A percentile compares a stretch with the other conserved stretches of the same genome.
phyloP scores from a whole-genome alignment of 2,329 filamentous ascomycete species.

The Neurospora sp. region DNA sequence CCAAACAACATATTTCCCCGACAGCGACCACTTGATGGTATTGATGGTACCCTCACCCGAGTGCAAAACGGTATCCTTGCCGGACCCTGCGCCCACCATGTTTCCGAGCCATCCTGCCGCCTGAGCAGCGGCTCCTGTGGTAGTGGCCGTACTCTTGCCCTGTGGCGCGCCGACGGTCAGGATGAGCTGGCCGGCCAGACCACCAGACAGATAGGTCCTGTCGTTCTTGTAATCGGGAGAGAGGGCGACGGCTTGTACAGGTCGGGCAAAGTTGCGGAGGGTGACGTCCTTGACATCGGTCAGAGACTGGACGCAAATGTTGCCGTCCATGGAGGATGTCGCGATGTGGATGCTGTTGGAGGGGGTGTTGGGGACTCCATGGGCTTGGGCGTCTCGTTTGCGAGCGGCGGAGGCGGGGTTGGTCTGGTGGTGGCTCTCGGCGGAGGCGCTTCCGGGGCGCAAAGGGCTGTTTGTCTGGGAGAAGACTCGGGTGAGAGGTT shows the following conservation, averaged over 20 bases:
- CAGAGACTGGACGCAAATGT: constrained; percentile 84
- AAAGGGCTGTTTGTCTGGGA: constrained; percentile 26
- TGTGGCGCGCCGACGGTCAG: constrained; percentile 72
- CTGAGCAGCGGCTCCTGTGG: constrained; percentile 70
- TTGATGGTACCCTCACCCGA: constrained; percentile 86
- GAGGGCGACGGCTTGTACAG: constrained; percentile 84
- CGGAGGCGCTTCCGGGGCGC: constrained; percentile 27
- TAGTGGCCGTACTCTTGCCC: constrained; percentile 80
- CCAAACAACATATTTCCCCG: constrained; percentile 89
- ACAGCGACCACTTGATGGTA: constrained; percentile 88
- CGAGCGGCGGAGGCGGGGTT: constrained; percentile 43
- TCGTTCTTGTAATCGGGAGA: constrained; percentile 92
- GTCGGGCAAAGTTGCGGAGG: constrained; percentile 84
- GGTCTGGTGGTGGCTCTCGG: constrained; percentile 26
- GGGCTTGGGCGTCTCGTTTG: constrained; percentile 38
- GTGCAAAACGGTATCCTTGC: constrained; percentile 79
- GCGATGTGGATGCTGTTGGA: constrained; percentile 91
- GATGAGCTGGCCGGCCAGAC: constrained; percentile 77
- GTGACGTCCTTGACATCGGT: constrained; percentile 84
- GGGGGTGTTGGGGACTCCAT: constrained; percentile 55
- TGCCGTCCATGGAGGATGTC: constrained; percentile 89
- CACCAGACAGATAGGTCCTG: constrained; percentile 80
- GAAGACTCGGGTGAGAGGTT: constrained; percentile 27
- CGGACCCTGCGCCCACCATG: constrained; percentile 70
- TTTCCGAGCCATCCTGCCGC: constrained; percentile 87